Evolutionary conservation across 2,329 filamentous ascomycete genomes (phyloP), one percentile per base, ranked within the genome.

Genomic region (Cytospora paraplurivora): DNA sequence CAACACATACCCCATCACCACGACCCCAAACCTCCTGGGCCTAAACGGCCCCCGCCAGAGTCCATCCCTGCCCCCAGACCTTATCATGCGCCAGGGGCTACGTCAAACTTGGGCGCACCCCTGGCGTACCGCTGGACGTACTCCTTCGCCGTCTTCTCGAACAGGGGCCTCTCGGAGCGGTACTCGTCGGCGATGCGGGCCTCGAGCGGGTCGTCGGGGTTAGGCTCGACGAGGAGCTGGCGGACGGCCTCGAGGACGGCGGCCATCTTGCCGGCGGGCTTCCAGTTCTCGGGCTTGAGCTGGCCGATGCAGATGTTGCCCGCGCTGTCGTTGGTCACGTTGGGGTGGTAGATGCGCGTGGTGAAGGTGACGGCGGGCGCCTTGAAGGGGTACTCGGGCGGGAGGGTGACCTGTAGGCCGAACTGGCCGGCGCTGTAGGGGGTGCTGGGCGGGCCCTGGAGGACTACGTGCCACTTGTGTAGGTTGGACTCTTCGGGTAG

Each of bases 291-390:
- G 35, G 89, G 76, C 74, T 93, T 92, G 70, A 97, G 86, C 76
- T 93, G 85, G 65, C 86, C 88, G 52, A 97, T 82, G 78, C 93
- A 97, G 86, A 97, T 91, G 77, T 84, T 89, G 67, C 93, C 93
- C 69, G 87, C 85, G 73, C 85, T 84, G 76, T 96, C 93, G 82
- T 96, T 95, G 73, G 89, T 92, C 65, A 97, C 86, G 78, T 97
- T 97, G 52, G 93, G 93, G 80, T 97, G 93, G 84, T 96, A 97
- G 81, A 97, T 91, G 78, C 93, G 94, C 58, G 93, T 97, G 68
- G 82, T 79, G 83, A 97, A 96, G 73, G 84, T 87, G 70, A 96
- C 83, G 65, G 84, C 80, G 17, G 93, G 93, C 27, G 92, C 87
- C 78, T 95, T 95, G 87, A 96, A 97, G 41, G 93, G 93, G 81